Conservation (phyloP, 2,329 filamentous ascomycete genomes). For the Alternaria solani region DNA sequence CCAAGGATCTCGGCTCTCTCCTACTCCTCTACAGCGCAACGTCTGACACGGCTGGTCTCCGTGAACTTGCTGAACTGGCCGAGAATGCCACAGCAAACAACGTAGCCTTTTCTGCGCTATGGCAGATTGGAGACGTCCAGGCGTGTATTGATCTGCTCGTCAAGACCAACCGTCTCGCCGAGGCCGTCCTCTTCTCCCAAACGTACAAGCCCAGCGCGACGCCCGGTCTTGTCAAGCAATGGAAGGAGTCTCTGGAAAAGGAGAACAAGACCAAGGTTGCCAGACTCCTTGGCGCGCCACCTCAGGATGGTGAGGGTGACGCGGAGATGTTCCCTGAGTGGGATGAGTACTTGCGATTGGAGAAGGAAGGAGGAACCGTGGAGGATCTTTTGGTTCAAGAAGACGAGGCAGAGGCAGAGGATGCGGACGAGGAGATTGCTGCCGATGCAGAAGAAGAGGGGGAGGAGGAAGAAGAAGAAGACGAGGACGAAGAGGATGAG, state of each 20-base stretch:
- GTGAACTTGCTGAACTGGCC: constrained; percentile 76
- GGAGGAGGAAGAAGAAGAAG: constrained; percentile 36
- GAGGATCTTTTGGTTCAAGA: constrained; percentile 46
- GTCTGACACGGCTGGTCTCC: constrained; percentile 77
- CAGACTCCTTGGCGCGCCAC: constrained; percentile 82
- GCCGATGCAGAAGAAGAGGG: constrained; percentile 42
- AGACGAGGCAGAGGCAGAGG: constrained; percentile 43
- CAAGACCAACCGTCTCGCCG: constrained; percentile 79
- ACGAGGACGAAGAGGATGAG: constrained; percentile 32
- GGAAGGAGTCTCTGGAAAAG: constrained; percentile 87
- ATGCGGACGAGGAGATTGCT: constrained; percentile 45
- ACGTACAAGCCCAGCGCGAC: constrained; percentile 90
- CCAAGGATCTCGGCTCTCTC: constrained; percentile 88
- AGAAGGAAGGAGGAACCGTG: constrained; percentile 71
- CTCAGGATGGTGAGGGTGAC: constrained; percentile 66
- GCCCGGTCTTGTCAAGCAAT: constrained; percentile 71
- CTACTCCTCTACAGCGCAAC: constrained; percentile 89
- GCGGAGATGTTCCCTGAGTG: constrained; percentile 95
- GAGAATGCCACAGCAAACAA: constrained; percentile 83
- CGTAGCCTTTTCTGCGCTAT: constrained; percentile 88
- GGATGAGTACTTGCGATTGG: constrained; percentile 86
- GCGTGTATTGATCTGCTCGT: constrained; percentile 81
- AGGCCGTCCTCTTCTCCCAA: constrained; percentile 90
- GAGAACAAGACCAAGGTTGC: constrained; percentile 84
- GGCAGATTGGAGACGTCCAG: constrained; percentile 84